Base-by-base conservation (phyloP, 768 basidiomycete species). In the Termitomyces eurrhizus region DNA sequence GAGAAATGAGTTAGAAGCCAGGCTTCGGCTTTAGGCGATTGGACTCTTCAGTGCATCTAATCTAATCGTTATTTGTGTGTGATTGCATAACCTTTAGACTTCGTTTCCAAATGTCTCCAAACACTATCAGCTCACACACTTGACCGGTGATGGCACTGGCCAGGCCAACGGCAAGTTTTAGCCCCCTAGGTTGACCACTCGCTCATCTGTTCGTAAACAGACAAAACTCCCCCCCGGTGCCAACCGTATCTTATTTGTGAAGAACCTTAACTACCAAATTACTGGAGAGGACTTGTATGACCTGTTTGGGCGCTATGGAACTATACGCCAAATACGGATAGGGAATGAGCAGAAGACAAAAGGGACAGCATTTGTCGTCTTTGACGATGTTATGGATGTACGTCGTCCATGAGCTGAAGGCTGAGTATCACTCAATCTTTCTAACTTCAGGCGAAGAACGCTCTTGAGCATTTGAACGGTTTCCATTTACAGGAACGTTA, bases 401-500 rank as follows among this genome's bases (percentile, higher is more conserved):
- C 68, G 87, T 78, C 24, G 32, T 42, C 2, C n/a, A 16, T 58
- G 2, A 14, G 36, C 26, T 37, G 39, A 42, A 9, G 51, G 35
- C 60, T 33, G 37, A 12, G 48, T 16, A 42, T 42, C 29, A 54
- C 12, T 57, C 66, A 45, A 70, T 65, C 62, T 58, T 51, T 56
- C 54, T 42, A 45, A 52, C 35, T 39, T 57, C 57, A 13, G 92
- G 96, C 96, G 24, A 96, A 97, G 75, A 95, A 95, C 69, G 96
- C 96, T 0, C 84, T 97, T 59, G 95, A 95, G 70, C 95, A 97
- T 73, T 74, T 98, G 69, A 98, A 98, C 67, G 96, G 96, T 49
- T 99, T 99, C 78, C 96, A 99, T 77, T 74, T 99, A 60, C 94
- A 95, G 77, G 96, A 97, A 74, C 90, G 96, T 29, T 99, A 98